A percentile compares a stretch with the other conserved stretches of the same genome.
phyloP scores from a whole-genome alignment of 495 filamentous ascomycete genomes.

The Amniculicola lignicola region DNA sequence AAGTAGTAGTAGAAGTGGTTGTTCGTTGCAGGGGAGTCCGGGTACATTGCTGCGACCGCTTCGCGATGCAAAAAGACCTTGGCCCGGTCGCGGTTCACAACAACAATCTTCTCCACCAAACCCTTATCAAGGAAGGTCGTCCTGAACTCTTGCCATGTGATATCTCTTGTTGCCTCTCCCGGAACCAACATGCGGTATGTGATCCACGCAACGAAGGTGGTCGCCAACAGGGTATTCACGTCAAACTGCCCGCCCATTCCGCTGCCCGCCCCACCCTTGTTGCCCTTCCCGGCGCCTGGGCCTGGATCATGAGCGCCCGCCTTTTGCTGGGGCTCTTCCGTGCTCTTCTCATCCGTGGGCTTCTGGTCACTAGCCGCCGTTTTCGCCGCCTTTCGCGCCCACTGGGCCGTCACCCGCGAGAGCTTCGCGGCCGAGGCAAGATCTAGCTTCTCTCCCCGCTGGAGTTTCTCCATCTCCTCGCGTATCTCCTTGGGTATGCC shows the following conservation, averaged over 20 bases:
- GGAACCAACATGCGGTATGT: constrained; percentile 60
- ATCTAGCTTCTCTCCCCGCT: constrained; percentile 44
- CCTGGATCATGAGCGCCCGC: constrained; percentile 40
- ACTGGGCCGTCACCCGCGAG: constrained; percentile 47
- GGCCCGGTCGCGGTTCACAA: constrained; percentile 69
- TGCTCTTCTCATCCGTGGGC: constrained; percentile 18
- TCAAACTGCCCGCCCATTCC: constrained; percentile 53
- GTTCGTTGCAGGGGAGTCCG: constrained; percentile 71
- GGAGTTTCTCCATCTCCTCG: constrained; percentile 48
- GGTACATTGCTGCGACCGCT: constrained; percentile 70
- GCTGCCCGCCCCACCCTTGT: constrained; percentile 41
- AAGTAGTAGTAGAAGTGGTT: constrained; percentile 84
- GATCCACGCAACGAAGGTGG: constrained; percentile 60
- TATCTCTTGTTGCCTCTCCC: constrained; percentile 68
- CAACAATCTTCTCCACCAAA: constrained; percentile 86
- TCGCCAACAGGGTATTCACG: constrained; percentile 53
- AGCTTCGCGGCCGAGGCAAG: constrained; percentile 52
- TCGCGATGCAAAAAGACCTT: constrained; percentile 82
- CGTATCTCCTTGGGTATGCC: constrained; percentile 52
- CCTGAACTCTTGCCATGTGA: constrained; percentile 95
- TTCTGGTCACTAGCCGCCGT: constrained; percentile 15
- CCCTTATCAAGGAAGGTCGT: constrained; percentile 93
- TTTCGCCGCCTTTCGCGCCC: constrained; percentile 42
- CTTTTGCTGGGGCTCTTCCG: constrained; percentile 41
- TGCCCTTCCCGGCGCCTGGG: constrained; percentile 39